phyloP scores from a whole-genome alignment of 352 stramenopile species.

The Phytophthora quininea region DNA sequence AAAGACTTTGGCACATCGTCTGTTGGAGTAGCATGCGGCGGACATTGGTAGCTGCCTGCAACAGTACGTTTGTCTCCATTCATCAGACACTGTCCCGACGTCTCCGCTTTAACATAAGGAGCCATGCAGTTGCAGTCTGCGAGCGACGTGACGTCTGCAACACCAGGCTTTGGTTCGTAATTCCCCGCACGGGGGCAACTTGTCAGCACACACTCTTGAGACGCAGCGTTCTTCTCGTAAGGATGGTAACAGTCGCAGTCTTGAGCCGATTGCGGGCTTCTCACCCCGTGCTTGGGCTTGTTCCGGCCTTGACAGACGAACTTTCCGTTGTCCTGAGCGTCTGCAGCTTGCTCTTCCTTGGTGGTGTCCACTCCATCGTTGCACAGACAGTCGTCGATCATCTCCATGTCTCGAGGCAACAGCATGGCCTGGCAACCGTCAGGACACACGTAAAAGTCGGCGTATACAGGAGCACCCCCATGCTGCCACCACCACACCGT shows the following conservation, averaged over 20 bases:
- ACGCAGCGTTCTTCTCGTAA: slow-evolving; percentile 72
- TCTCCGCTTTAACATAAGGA: slow-evolving; percentile 73
- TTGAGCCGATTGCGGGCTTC: slow-evolving; percentile 45
- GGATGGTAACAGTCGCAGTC: slow-evolving; percentile 80
- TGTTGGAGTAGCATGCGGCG: slow-evolving; percentile 40
- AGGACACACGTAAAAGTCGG: slow-evolving; percentile 69
- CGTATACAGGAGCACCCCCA: slow-evolving; percentile 13
- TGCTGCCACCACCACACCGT: too few relatives aligned
- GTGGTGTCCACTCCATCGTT: slow-evolving; percentile 45
- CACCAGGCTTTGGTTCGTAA: slow-evolving; percentile 62
- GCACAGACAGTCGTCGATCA: slow-evolving; percentile 75
- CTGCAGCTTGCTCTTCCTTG: slow-evolving; percentile 28
- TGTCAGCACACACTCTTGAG: slow-evolving; percentile 54
- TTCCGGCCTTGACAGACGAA: slow-evolving; percentile 73
- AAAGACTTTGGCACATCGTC: slow-evolving; percentile 53
- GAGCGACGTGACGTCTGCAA: slow-evolving; percentile 53
- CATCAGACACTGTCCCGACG: slow-evolving; percentile 70
- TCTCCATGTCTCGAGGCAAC: slow-evolving; percentile 85
- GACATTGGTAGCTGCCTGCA: slow-evolving; percentile 38
- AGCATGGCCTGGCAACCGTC: slow-evolving; percentile 73
- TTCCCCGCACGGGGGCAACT: slow-evolving; percentile 78
- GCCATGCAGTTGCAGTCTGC: slow-evolving; percentile 70
- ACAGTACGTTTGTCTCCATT: neutral
- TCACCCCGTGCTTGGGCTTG: slow-evolving; percentile 39
- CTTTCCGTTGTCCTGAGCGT: slow-evolving; percentile 33